These are phyloP conservation scores for Coniochaeta ligniaria DNA, from an alignment of 2,329 filamentous ascomycete species.

Conservation along the genomic window DNA sequence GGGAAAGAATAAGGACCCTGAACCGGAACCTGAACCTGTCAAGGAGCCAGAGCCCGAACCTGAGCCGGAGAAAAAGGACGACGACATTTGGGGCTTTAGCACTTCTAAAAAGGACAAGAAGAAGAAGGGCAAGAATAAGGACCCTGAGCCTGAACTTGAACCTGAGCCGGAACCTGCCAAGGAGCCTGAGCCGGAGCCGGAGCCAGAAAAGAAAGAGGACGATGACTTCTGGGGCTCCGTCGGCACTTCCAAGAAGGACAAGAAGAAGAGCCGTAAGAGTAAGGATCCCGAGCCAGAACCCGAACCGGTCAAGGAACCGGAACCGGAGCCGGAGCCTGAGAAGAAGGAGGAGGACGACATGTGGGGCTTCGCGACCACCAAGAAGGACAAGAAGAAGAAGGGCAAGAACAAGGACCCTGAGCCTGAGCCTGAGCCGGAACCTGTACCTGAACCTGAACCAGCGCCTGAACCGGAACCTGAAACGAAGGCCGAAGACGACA, in stretches of 20 bases:
- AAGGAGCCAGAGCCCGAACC: conserved; percentile 26
- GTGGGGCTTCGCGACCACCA: conserved; percentile 21
- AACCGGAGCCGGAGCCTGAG: conserved; percentile 19
- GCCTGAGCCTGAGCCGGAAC: conserved; percentile 32
- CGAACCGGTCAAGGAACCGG: conserved; percentile 20
- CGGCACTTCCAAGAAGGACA: conserved; percentile 19
- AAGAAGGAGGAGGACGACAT: conserved; percentile 21
- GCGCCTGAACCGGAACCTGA: conserved; percentile 8
- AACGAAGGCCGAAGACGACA: conserved; percentile 18
- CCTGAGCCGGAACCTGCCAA: conserved; percentile 24
- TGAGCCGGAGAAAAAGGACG: conserved; percentile 18
- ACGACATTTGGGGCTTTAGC: conserved; percentile 16
- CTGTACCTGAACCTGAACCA: conserved; percentile 1
- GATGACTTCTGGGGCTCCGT: conserved; percentile 15
- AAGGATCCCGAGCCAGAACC: conserved; percentile 20
- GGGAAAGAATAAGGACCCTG: conserved; percentile 26
- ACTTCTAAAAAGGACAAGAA: conserved; percentile 27
- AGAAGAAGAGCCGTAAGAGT: conserved; percentile 41
- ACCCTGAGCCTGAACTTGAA: conserved; percentile 17
- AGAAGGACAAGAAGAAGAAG: conserved; percentile 19
- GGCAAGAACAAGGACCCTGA: conserved; percentile 14
- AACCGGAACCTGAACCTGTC: conserved; percentile 21
- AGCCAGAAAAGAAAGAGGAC: conserved; percentile 23
- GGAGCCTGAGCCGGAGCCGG: conserved; percentile 18
- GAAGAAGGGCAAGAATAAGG: conserved; percentile 15